Conservation (phyloP, 1,139 yeast species). For the Geotrichum carabidarum region DNA sequence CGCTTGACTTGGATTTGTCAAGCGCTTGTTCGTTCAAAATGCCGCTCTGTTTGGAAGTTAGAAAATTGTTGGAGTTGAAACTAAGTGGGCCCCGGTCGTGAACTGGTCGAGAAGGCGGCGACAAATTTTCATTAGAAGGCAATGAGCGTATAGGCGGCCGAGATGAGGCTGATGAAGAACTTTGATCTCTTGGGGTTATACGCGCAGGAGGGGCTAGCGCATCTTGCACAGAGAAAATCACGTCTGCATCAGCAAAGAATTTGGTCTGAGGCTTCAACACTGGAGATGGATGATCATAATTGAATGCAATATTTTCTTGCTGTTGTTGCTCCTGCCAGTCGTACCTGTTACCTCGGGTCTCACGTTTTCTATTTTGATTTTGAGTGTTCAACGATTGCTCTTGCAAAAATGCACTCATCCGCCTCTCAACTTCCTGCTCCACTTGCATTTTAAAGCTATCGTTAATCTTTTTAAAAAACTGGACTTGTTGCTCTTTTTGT, state of each 20-base stretch:
- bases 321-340: not conserved
- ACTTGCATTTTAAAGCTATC: constrained; percentile 28
- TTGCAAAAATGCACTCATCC: constrained; percentile 20
- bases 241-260: too few relatives aligned
- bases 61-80: too few relatives aligned
- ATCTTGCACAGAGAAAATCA: too few relatives aligned
- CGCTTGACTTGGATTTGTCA: too few relatives aligned
- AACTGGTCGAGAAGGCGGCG: too few relatives aligned
- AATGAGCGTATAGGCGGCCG: too few relatives aligned
- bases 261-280: not conserved
- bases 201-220: too few relatives aligned
- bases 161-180: too few relatives aligned
- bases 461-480: constrained; percentile 17
- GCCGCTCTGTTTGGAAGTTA: too few relatives aligned
- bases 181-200: too few relatives aligned
- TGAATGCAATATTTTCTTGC: not conserved
- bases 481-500: constrained; percentile 3
- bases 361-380: not conserved
- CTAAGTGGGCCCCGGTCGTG: too few relatives aligned
- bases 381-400: constrained; percentile 2
- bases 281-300: not conserved
- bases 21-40: not conserved
- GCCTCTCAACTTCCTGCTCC: constrained; percentile 35
- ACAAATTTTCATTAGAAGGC: too few relatives aligned
- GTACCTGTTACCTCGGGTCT: not conserved